Evolutionary conservation across 208 protist genomes (phyloP).

Genomic region (Naegleria lovaniensis): DNA sequence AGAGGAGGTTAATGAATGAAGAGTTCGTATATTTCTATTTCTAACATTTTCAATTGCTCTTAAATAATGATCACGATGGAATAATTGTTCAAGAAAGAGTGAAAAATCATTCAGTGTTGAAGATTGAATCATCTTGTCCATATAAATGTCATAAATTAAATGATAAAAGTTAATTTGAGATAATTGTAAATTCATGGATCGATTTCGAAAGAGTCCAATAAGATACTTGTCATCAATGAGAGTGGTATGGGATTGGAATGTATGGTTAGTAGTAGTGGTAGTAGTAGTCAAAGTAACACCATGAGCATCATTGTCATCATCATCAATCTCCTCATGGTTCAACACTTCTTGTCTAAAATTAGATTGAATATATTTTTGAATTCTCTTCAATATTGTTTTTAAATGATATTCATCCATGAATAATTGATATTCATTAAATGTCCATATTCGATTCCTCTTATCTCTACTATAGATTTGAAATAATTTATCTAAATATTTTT

Average conservation of each 20-base stretch:
- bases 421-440: background rate
- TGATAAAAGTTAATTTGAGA: background rate
- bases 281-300: no score
- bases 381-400: background rate
- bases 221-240: background rate
- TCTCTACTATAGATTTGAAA: background rate
- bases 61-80: background rate
- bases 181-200: background rate
- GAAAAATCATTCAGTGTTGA: background rate
- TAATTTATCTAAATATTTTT: background rate
- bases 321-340: no score
- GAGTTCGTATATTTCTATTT: background rate
- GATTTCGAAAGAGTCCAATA: background rate
- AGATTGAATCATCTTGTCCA: background rate
- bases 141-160: background rate
- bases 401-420: background rate
- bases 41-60: background rate
- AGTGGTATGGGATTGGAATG: no score
- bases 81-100: background rate
- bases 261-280: no score
- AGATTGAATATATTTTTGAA: background rate
- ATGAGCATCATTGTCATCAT: no score
- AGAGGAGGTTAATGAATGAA: no score
- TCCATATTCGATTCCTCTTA: background rate
- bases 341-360: background rate